Conservation (phyloP, 108 stramenopile species). For the Schizochytrium sp. region DNA sequence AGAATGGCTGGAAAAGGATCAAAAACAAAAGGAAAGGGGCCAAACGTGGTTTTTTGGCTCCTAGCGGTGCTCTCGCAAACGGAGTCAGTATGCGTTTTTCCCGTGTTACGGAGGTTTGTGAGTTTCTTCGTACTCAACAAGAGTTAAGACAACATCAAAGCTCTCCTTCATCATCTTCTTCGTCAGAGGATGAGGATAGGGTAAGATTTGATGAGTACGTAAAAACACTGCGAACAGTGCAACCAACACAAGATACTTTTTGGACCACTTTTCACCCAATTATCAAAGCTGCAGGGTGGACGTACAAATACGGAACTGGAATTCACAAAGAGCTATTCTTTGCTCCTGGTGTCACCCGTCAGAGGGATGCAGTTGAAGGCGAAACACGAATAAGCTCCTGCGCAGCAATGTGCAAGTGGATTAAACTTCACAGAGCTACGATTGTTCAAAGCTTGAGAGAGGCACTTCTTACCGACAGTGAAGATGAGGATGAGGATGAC, state of each 20-base stretch:
- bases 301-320: not conserved
- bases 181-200: not conserved
- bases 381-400: not conserved
- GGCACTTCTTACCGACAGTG: not conserved
- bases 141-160: not conserved
- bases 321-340: not conserved
- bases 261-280: slow-evolving; percentile 3
- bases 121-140: slow-evolving; percentile 4
- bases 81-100: not conserved
- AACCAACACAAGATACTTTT: not conserved
- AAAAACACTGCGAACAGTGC: not conserved
- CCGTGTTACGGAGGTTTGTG: not conserved
- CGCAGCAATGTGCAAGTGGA: not conserved
- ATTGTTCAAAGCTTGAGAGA: not conserved
- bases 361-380: not conserved
- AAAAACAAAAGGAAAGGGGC: not conserved
- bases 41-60: not conserved
- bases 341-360: not conserved
- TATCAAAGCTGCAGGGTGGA: not conserved
- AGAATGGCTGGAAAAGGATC: not conserved
- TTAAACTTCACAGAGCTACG: not conserved
- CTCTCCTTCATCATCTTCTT: not conserved
- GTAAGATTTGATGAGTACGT: not conserved
- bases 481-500: not conserved
- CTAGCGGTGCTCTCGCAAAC: not conserved